Base-by-base conservation (phyloP, 2,329 filamentous ascomycete species). In the Curvularia eragrostidis region DNA sequence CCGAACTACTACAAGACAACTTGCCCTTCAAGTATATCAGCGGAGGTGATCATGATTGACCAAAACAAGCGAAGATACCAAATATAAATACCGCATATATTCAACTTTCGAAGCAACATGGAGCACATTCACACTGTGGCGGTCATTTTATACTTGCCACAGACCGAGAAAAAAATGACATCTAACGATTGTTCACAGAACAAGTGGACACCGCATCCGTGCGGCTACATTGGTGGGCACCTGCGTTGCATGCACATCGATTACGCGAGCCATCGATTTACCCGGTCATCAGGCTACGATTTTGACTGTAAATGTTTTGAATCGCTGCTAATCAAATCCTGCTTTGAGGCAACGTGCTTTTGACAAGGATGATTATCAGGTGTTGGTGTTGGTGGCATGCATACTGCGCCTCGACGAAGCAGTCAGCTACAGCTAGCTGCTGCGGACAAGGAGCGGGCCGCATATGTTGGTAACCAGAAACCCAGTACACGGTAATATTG, bases 181-280 rank as follows among this genome's bases (percentile, higher is more conserved):
- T 38, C n/a, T 49, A 32, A 18, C n/a, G 47, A 19, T 23, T n/a
- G 24, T 26, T 19, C 24, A 48, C 15, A 41, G 28, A 28, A 12
- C 43, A 30, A 24, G 43, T 39, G 38, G 12, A 12, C 51, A n/a
- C n/a, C 3, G 32, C 19, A 38, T 49, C 32, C 21, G 23, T 39
- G 23, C 32, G 7, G 15, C 23, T 26, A 43, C 23, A 24, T 8
- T 26, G 21, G 24, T 47, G 12, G 21, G 38, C 38, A 23, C 36
- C 18, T 48, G 51, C 43, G 36, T 18, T 5, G 18, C 30, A 28
- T 43, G 44, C 52, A 49, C 28, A 38, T 26, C 36, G 36, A 43
- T 34, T 18, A 49, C 39, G 52, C 52, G 38, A 49, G 43, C 38
- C 36, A 3, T 42, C 19, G 46, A 21, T 54, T 54, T 49, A 54